These are phyloP conservation scores for Leucocoprinus birnbaumii DNA, from an alignment of 768 basidiomycete species.

Conservation along the genomic window DNA sequence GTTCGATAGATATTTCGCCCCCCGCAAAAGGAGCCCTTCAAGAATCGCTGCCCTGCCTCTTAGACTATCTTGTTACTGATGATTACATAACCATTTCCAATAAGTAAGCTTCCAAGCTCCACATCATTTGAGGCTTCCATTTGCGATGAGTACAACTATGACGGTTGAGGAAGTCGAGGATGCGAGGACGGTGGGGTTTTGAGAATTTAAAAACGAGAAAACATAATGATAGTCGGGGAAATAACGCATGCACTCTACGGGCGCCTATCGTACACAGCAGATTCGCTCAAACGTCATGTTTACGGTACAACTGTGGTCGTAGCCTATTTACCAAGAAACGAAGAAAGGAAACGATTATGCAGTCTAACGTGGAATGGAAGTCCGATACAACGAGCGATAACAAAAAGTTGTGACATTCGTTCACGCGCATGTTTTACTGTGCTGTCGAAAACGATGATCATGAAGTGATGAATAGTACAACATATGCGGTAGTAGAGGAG, in stretches of 20 bases:
- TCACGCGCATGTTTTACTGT: neutral
- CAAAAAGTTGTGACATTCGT: neutral
- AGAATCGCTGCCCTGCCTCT: no score
- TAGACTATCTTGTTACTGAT: no score
- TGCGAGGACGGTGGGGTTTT: no score
- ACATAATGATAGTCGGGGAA: no score
- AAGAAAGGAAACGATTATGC: neutral
- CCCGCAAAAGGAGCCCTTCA: no score
- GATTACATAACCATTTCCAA: no score
- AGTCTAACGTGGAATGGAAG: neutral
- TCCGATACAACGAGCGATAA: neutral
- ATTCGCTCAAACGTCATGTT: neutral
- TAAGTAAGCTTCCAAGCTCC: no score
- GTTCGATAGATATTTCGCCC: no score
- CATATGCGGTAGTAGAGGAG: slow-evolving; percentile 7
- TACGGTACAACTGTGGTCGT: neutral
- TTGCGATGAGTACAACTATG: no score
- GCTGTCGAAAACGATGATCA: slow-evolving; percentile 1
- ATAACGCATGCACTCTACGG: neutral
- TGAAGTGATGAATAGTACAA: slow-evolving; percentile 15
- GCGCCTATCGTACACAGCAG: neutral
- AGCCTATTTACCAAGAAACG: neutral
- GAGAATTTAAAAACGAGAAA: no score
- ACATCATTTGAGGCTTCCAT: no score
- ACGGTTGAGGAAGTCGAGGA: no score